A percentile compares a stretch with the other conserved stretches of the same genome.
These are phyloP conservation scores for Aspergillus mulundensis DNA, from an alignment of 495 filamentous ascomycete species.

Conservation along the genomic window DNA sequence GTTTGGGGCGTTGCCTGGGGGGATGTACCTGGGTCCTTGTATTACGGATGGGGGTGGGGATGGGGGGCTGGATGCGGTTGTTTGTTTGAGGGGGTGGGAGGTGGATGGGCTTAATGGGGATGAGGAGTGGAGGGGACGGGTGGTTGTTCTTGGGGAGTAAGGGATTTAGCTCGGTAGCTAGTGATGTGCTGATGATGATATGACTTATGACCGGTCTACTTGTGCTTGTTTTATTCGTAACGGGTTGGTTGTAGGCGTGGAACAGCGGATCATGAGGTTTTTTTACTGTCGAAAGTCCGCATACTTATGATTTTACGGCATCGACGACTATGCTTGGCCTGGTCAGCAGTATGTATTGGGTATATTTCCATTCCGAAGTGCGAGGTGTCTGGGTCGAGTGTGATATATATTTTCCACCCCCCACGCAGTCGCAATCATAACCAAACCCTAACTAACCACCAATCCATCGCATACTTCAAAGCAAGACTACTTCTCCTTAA, in stretches of 20 bases:
- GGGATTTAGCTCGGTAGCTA: neutral
- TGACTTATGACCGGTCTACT: no score
- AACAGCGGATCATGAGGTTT: no score
- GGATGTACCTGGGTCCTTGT: constrained; percentile 14
- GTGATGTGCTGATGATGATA: neutral
- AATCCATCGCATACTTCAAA: neutral
- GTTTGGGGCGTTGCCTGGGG: constrained; percentile 16
- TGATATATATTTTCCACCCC: neutral
- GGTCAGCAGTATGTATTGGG: no score
- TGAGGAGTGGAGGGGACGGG: constrained; percentile 19
- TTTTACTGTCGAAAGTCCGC: no score
- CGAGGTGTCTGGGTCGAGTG: no score
- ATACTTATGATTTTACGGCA: no score
- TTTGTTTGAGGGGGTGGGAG: constrained; percentile 27
- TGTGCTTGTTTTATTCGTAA: no score
- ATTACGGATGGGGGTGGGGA: constrained; percentile 1
- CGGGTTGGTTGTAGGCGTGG: no score
- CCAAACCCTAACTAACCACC: no score
- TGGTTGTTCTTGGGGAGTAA: constrained; percentile 10
- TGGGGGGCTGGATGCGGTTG: constrained; percentile 15
- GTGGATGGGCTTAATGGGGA: constrained; percentile 21
- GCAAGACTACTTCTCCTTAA: constrained; percentile 14
- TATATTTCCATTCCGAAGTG: no score
- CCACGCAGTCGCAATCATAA: no score
- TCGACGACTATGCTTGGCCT: no score